A percentile compares a stretch with the other conserved stretches of the same genome.
phyloP scores from a whole-genome alignment of 352 stramenopile species.

The Globisporangium spiculum region DNA sequence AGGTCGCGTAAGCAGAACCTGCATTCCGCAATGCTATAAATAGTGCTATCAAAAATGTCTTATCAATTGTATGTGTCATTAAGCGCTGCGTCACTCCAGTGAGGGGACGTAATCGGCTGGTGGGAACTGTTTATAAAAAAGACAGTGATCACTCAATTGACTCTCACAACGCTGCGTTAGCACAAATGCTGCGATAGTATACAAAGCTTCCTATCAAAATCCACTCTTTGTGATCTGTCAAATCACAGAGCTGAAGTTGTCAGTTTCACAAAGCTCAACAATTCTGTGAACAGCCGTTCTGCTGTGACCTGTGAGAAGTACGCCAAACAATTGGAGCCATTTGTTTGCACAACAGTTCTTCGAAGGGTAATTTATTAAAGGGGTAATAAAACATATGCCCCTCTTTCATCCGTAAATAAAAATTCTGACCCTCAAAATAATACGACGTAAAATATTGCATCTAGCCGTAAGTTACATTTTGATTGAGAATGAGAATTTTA shows the following conservation, averaged over 20 bases:
- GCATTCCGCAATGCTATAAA: not conserved
- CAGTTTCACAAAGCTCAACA: not conserved
- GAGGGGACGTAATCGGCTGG: not conserved
- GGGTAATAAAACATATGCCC: too few relatives aligned
- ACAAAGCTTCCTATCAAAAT: not conserved
- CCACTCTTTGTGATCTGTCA: not conserved
- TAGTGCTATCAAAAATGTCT: not conserved
- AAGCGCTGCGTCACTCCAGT: not conserved
- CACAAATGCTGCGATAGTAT: not conserved
- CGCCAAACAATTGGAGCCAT: too few relatives aligned
- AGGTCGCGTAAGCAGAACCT: conserved; percentile 3
- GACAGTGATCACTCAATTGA: not conserved
- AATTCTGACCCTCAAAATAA: not conserved
- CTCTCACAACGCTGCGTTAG: not conserved
- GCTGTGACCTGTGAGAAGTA: too few relatives aligned
- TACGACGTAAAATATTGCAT: not conserved
- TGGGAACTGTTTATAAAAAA: not conserved
- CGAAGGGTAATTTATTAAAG: too few relatives aligned
- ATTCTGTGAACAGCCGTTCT: too few relatives aligned
- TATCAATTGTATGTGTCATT: not conserved
- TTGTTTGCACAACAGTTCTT: too few relatives aligned
- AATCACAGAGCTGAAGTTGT: not conserved
- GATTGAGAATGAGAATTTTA: not conserved
- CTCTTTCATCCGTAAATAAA: too few relatives aligned
- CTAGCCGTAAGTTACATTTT: not conserved